Percentiles rank a stretch among this genome's conserved stretches.
Conservation (phyloP, 2,329 filamentous ascomycete genomes). For the Sporothrix humicola region DNA sequence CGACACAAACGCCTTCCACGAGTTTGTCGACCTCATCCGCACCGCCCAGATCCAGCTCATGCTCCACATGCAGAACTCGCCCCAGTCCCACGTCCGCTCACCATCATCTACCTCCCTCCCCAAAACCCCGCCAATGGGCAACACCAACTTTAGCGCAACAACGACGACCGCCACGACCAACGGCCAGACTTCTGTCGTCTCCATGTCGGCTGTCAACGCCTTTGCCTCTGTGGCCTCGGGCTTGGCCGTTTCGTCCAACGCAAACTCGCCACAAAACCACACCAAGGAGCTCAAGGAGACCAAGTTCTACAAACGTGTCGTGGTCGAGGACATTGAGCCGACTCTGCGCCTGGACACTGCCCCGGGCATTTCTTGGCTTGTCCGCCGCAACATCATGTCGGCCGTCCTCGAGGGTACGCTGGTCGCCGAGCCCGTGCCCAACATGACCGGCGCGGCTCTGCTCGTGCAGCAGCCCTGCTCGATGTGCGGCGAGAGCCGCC, state of each 20-base stretch:
- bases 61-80: conserved; percentile 50
- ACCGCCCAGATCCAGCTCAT: conserved; percentile 54
- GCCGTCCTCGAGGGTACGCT: conserved; percentile 84
- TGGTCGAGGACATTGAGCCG: conserved; percentile 92
- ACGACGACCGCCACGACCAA: not conserved
- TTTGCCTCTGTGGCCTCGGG: conserved; percentile 51
- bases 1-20: conserved; percentile 80
- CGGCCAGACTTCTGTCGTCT: not conserved
- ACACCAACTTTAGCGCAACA: conserved; percentile 57
- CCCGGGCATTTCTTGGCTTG: conserved; percentile 91
- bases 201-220: conserved; percentile 28
- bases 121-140: conserved; percentile 48
- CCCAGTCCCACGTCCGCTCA: conserved; percentile 64
- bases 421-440: conserved; percentile 85
- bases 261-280: conserved; percentile 48
- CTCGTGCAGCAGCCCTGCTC: conserved; percentile 60
- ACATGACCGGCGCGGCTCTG: conserved; percentile 43
- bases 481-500: conserved; percentile 83
- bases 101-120: conserved; percentile 55
- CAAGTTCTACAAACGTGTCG: conserved; percentile 88
- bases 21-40: conserved; percentile 79
- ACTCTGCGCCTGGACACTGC: conserved; percentile 88
- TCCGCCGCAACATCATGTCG: conserved; percentile 80
- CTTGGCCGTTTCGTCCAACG: conserved; percentile 48
- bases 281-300: conserved; percentile 72